Base-by-base conservation (phyloP, 345 rosid species). In the Corchorus capsularis region DNA sequence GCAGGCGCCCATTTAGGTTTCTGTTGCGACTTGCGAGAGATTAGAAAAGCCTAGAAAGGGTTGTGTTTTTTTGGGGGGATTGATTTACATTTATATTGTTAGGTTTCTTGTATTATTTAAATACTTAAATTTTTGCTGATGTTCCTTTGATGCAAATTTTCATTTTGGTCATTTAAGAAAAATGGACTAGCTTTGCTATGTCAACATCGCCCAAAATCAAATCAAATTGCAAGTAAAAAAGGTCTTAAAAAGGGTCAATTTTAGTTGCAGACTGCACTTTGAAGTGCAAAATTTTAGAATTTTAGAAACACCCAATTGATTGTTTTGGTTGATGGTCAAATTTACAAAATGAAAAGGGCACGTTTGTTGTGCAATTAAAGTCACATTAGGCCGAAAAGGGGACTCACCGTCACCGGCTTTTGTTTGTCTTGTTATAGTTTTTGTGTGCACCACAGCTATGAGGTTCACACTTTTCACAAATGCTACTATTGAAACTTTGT, bases 1-100 rank as follows among this genome's bases (percentile, higher is more conserved):
- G 32, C 86, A 84, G 3, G 22, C 68, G 46, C 84, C 82, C 82
- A 83, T 78, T 8, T 56, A 7, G 45, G 64, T 5, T 56, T 41
- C 22, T 17, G 34, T 10, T 35, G n/a, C 14, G 7, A 22, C 45
- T 47, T 16, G 49, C 34, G 6, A 49, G 41, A 19, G 22, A 10
- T 41, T 22, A 1, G 4, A 3, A 71, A 59, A 20, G n/a, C 6
- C 39, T 37, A 72, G 34, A 37, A 72, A 13, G 55, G 45, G 46
- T 0, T 27, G 27, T 27, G 27, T 45, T 39, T 54, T 3, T 2
- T 69, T 9, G 47, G 34, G 59, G 14, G 49, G 3, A 8, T 63
- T 16, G 27, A 17, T 37, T 27, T 63, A 37, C 68, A 63, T 63
- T 66, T 66, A 65, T 66, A 66, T 46, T 20, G 37, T 0, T 15